Evolutionary conservation across 139 green algal species (phyloP).

Genomic region (Chlamydomonas sp.): DNA sequence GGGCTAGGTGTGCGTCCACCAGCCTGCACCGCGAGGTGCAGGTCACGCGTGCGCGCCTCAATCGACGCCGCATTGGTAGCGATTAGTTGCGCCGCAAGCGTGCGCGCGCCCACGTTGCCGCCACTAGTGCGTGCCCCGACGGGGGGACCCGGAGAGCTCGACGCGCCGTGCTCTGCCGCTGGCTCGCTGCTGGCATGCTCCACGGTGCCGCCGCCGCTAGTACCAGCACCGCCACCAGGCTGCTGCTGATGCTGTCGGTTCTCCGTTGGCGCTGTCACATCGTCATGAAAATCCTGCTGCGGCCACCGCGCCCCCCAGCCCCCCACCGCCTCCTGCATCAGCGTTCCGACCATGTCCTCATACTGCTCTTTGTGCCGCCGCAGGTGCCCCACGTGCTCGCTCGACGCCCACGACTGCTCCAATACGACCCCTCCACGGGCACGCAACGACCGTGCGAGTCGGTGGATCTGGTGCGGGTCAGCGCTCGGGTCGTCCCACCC

Average conservation of each 20-base stretch:
- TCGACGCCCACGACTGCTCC: background rate
- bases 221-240: background rate
- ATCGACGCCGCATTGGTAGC: background rate
- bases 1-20: background rate
- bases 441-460: background rate
- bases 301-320: too few species aligned
- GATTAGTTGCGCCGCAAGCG: too few species aligned
- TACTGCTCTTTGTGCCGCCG: background rate
- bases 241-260: background rate
- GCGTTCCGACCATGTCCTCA: background rate
- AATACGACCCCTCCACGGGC: background rate
- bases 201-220: background rate
- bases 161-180: too few species aligned
- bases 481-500: background rate
- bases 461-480: background rate
- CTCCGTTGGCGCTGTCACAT: too few species aligned
- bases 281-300: too few species aligned
- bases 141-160: background rate
- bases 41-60: background rate
- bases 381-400: background rate
- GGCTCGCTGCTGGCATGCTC: background rate
- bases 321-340: background rate
- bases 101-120: too few species aligned
- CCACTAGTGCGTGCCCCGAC: background rate
- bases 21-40: background rate